Evolutionary conservation across 2,329 filamentous ascomycete genomes (phyloP), one percentile per base, ranked within the genome.

Genomic region (Shiraia bambusicola): DNA sequence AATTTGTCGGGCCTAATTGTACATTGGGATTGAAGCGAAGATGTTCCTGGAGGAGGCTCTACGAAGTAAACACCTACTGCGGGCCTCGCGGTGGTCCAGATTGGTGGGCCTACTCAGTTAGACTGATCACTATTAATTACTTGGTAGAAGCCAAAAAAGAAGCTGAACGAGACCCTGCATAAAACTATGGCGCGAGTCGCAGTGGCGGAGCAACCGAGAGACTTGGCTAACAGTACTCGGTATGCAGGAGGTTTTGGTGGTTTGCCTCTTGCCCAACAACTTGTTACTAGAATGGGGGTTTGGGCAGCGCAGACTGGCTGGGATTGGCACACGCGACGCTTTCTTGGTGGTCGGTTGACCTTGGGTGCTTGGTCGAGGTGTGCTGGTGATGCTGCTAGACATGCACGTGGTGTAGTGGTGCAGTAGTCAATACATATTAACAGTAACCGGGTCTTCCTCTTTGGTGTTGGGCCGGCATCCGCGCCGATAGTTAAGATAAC

Each of bases 121-220:
- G 19, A 33, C 43, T 45, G 33, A 38, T 22, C 25, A 36, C 38
- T 35, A 54, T 32, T 26, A n/a, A n/a, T n/a, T n/a, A n/a, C n/a
- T n/a, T n/a, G n/a, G n/a, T n/a, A 39, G 30, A 17, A 14, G 10
- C 14, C 17, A 4, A 6, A n/a, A 16, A 15, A 11, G 28, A 42
- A 46, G 47, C 40, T 36, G 52, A 31, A 34, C 31, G 37, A 44
- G 52, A 46, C 59, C 61, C 59, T 65, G 59, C 61, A 65, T 65
- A 42, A 40, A n/a, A n/a, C n/a, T n/a, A 22, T 22, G 19, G 19
- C 40, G 45, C 36, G 27, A 35, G 12, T 29, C 37, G 43, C 38
- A 46, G 42, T 45, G 35, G 39, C 47, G 39, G 42, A 46, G 25
- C 37, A 47, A 44, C 29, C 36, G 38, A 42, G 37, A 46, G 38